Evolutionary conservation across 225 moss, liverwort and hornwort genomes (phyloP).

Genomic region (Physcomitrium patens): DNA sequence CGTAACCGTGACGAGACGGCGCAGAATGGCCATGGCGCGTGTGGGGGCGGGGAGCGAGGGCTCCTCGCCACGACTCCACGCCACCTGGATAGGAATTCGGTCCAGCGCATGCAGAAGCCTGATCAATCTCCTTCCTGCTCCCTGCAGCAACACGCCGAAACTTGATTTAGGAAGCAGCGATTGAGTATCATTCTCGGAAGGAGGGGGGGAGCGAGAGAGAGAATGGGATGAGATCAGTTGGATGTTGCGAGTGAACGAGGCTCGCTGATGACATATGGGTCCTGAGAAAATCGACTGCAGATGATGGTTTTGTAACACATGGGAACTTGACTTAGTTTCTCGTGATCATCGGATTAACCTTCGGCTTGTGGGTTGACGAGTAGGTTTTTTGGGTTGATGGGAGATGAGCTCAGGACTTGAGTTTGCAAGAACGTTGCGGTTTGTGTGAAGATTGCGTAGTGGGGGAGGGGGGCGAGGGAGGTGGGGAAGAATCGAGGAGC

Average conservation of each 20-base stretch:
- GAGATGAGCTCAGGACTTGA: neutral
- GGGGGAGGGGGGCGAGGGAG: too few relatives aligned
- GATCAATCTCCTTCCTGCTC: neutral
- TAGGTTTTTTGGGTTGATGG: neutral
- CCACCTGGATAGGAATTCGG: neutral
- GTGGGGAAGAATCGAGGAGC: neutral
- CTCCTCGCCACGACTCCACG: conserved; percentile 5
- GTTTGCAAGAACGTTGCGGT: neutral
- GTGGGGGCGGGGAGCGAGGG: too few relatives aligned
- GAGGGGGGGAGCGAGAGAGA: too few relatives aligned
- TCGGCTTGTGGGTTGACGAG: neutral
- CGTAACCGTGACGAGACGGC: neutral
- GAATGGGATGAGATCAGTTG: too few relatives aligned
- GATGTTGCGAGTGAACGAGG: too few relatives aligned
- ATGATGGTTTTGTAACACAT: too few relatives aligned
- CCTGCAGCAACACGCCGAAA: neutral
- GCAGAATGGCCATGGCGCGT: neutral
- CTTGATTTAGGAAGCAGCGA: too few relatives aligned
- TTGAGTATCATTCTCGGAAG: too few relatives aligned
- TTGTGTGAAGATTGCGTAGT: neutral
- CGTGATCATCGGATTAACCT: neutral
- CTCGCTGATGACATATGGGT: too few relatives aligned
- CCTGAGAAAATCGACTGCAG: too few relatives aligned
- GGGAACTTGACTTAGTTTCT: neutral
- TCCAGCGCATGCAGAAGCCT: conserved; percentile 17